These are phyloP conservation scores for Fusarium sp. DNA, from an alignment of 2,329 filamentous ascomycete species.

Conservation along the genomic window DNA sequence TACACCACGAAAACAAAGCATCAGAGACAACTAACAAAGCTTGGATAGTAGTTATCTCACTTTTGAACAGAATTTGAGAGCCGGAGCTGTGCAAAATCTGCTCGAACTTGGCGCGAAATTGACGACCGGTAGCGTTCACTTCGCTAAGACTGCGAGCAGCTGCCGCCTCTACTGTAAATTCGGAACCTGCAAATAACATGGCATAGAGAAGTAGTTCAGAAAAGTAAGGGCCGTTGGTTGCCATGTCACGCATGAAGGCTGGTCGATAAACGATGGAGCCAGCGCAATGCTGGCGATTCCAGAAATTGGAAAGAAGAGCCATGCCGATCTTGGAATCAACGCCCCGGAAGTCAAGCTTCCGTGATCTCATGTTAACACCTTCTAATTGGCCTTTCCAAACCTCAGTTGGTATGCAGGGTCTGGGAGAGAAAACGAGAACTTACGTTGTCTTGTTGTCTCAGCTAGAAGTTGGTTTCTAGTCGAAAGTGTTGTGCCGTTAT, in stretches of 20 bases:
- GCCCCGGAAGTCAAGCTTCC: slow-evolving; percentile 3
- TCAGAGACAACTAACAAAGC: slow-evolving; percentile 2
- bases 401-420: slow-evolving; percentile 28
- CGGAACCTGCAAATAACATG: slow-evolving; percentile 57
- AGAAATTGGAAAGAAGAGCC: slow-evolving; percentile 63
- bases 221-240: slow-evolving; percentile 66
- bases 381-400: not conserved
- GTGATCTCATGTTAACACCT: slow-evolving; percentile 2
- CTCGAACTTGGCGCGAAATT: slow-evolving; percentile 19
- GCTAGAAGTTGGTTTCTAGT: slow-evolving; percentile 34
- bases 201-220: slow-evolving; percentile 68
- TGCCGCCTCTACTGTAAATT: not conserved
- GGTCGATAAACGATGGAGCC: slow-evolving; percentile 61
- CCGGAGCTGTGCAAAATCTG: not conserved
- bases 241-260: slow-evolving; percentile 66
- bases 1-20: slow-evolving; percentile 6
- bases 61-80: slow-evolving; percentile 4
- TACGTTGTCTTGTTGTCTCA: slow-evolving; percentile 35
- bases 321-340: slow-evolving; percentile 61
- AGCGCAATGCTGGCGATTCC: slow-evolving; percentile 65
- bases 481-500: accelerated
- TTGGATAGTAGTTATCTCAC: slow-evolving; percentile 18
- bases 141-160: not conserved
- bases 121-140: not conserved
- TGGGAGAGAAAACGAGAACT: not conserved